These are phyloP conservation scores for Bonia amplexicaulis DNA, from an alignment of 176 grass and related monocot species.

Conservation along the genomic window DNA sequence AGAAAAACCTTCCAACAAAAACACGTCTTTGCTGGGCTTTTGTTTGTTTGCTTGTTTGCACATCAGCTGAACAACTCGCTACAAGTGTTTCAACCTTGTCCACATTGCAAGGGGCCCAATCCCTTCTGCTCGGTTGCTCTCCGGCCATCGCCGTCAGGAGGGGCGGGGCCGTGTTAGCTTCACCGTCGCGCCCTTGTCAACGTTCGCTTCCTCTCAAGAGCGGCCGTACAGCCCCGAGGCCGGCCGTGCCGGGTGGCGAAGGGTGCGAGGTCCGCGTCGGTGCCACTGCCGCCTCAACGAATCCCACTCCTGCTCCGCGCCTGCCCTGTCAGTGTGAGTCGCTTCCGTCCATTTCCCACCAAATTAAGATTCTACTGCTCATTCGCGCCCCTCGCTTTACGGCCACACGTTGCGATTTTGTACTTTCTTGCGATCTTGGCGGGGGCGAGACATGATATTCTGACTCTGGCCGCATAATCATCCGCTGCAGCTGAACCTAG, in stretches of 20 bases:
- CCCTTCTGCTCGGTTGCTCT: not conserved
- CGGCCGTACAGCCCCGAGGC: not conserved
- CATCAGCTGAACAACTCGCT: not conserved
- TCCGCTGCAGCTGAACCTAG: not conserved
- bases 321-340: not conserved
- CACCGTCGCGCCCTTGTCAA: not conserved
- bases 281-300: not conserved
- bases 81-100: too few relatives aligned
- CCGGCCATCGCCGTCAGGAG: not conserved
- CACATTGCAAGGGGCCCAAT: too few relatives aligned
- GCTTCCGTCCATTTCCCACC: slow-evolving; percentile 3
- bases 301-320: not conserved
- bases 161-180: not conserved
- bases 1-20: too few relatives aligned
- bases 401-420: not conserved
- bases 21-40: too few relatives aligned
- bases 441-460: not conserved
- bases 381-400: not conserved
- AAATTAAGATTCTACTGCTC: slow-evolving; percentile 4
- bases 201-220: not conserved
- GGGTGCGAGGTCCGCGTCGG: slow-evolving; percentile 19
- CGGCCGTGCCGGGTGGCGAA: not conserved
- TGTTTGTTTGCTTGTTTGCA: too few relatives aligned
- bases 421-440: not conserved
- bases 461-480: too few relatives aligned